These are phyloP conservation scores for Metschnikowia koreensis DNA, from an alignment of 805 yeast genomes.

Conservation along the genomic window DNA sequence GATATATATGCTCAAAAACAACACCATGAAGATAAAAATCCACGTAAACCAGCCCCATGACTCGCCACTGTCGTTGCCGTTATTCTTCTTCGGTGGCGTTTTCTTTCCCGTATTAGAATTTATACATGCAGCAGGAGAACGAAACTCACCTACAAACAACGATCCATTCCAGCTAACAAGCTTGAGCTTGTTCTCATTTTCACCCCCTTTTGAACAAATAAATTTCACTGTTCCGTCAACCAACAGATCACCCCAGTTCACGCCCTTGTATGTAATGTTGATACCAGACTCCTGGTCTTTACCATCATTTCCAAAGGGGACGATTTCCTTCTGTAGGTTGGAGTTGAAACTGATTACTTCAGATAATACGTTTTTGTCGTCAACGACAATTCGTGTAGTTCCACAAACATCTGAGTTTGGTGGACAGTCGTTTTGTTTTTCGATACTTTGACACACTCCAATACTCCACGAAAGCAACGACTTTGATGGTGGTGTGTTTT, in stretches of 20 bases:
- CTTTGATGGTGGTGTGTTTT: slow-evolving; percentile 77
- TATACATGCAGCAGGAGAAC: slow-evolving; percentile 42
- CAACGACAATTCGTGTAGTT: slow-evolving; percentile 51
- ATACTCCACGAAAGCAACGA: slow-evolving; percentile 65
- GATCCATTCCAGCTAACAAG: slow-evolving; percentile 40
- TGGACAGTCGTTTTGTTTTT: slow-evolving; percentile 53
- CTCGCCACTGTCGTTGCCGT: slow-evolving; percentile 32
- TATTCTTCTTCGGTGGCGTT: slow-evolving; percentile 21
- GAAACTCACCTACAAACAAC: slow-evolving; percentile 21
- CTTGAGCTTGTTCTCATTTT: slow-evolving; percentile 23
- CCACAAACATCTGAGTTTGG: slow-evolving; percentile 79
- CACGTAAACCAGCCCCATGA: slow-evolving; percentile 85
- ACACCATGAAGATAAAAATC: slow-evolving; percentile 70
- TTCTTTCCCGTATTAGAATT: slow-evolving; percentile 29
- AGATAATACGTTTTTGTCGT: slow-evolving; percentile 48
- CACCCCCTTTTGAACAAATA: slow-evolving; percentile 38
- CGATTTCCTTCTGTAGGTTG: slow-evolving; percentile 32
- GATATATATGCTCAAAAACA: slow-evolving; percentile 68
- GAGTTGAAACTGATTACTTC: slow-evolving; percentile 61
- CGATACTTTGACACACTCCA: slow-evolving; percentile 59
- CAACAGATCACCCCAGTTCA: slow-evolving; percentile 67
- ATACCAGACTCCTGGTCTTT: slow-evolving; percentile 31
- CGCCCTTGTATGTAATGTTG: slow-evolving; percentile 45
- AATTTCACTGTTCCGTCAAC: slow-evolving; percentile 49
- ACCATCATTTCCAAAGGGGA: slow-evolving; percentile 28